These are phyloP conservation scores for Solanum peruvianum DNA, from an alignment of 257 asterid genomes.

Conservation along the genomic window DNA sequence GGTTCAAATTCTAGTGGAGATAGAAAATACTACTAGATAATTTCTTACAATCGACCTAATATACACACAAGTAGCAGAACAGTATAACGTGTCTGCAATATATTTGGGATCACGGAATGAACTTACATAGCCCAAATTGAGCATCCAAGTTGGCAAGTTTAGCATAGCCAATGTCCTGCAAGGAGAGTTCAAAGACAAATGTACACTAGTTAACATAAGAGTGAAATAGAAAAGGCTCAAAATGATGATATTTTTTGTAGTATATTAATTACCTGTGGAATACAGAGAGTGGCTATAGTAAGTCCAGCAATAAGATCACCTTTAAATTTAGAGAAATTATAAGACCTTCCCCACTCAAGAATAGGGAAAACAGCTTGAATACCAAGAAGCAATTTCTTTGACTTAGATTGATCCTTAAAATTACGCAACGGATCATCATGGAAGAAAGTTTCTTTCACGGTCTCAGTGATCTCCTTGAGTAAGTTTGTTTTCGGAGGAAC, in stretches of 20 bases:
- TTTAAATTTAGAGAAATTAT: constrained; percentile 38
- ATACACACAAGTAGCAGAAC: neutral
- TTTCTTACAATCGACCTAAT: neutral
- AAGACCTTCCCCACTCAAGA: constrained; percentile 55
- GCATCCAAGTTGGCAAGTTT: constrained; percentile 61
- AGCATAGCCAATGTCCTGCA: constrained; percentile 76
- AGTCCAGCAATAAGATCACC: constrained; percentile 79
- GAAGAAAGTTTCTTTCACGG: constrained; percentile 54
- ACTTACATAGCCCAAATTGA: constrained; percentile 65
- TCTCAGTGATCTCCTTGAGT: constrained; percentile 28
- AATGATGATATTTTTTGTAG: neutral
- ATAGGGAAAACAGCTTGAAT: constrained; percentile 47
- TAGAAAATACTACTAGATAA: neutral
- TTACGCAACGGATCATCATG: constrained; percentile 60
- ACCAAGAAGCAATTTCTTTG: constrained; percentile 25
- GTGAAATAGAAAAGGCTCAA: neutral
- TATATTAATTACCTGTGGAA: constrained; percentile 50
- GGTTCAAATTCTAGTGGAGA: neutral
- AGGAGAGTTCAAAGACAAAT: neutral
- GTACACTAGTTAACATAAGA: neutral
- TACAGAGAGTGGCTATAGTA: constrained; percentile 74
- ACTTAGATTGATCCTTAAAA: constrained; percentile 38
- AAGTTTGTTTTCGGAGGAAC: constrained; percentile 47
- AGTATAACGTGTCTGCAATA: neutral
- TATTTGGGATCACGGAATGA: neutral